Evolutionary conservation across 2,329 filamentous ascomycete genomes (phyloP), one percentile per base, ranked within the genome.

Genomic region (Coleophoma eucalyptorum): DNA sequence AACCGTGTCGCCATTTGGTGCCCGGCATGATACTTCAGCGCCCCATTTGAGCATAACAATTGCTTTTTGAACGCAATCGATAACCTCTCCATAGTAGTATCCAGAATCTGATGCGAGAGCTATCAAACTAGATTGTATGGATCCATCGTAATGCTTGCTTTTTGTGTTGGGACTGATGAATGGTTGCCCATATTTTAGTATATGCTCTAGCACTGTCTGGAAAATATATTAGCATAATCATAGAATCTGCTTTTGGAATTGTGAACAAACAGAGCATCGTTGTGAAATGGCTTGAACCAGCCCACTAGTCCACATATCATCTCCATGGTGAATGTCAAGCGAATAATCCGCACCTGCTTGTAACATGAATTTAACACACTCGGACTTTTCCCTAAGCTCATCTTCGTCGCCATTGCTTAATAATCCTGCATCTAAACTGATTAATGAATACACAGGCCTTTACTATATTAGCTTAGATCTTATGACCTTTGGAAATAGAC

Each of bases 11-110:
- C 54, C 49, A 43, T 2, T n/a, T n/a, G n/a, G n/a, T n/a, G n/a
- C 31, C 12, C 43, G 40, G 42, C 37, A 53, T 33, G 48, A 50
- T 12, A 56, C 46, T n/a, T 55, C 44, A 15, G 40, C 48, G 42
- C 43, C 47, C 21, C 46, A 34, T 32, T 49, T 45, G 31, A 58
- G 31, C 15, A 58, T 50, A 47, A 53, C 38, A 40, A 56, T 56
- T 46, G 54, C 54, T 46, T 58, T 58, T 19, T 58, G 54, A 41
- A 53, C 43, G 18, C 56, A 18, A 47, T 53, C 38, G 19, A 53
- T 3, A 6, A 12, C 34, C n/a, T n/a, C n/a, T n/a, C n/a, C n/a
- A n/a, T n/a, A n/a, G n/a, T n/a, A 3, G 45, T 53, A 55, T 38
- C 55, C 50, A 43, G 48, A 51, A 13, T 18, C 0, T 15, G 31